Evolutionary conservation across 257 asterid species (phyloP).

Genomic region (Ocimum tenuiflorum): DNA sequence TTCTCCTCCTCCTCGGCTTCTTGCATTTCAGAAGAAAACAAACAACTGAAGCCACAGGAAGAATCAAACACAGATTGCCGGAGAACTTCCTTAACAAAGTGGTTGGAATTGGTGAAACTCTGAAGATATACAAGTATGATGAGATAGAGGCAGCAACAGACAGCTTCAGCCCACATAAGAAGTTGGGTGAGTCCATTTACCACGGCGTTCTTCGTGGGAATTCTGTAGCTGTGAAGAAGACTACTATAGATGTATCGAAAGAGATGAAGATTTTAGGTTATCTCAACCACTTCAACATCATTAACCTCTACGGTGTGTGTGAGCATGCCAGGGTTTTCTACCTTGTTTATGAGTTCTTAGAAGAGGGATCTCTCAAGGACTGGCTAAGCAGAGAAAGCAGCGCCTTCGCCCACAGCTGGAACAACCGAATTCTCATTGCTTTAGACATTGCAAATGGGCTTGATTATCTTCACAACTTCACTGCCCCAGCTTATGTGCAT

Average conservation of each 20-base stretch:
- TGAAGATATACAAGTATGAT: constrained; percentile 37
- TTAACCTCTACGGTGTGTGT: constrained; percentile 55
- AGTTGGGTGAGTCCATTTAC: constrained; percentile 33
- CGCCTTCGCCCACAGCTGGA: constrained; percentile 42
- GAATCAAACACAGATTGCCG: constrained; percentile 16
- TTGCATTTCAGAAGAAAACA: constrained; percentile 9
- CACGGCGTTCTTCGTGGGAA: constrained; percentile 46
- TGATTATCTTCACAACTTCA: constrained; percentile 61
- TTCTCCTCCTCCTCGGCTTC: constrained; percentile 24
- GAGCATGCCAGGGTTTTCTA: constrained; percentile 30
- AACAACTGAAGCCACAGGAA: background rate
- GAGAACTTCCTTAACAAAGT: constrained; percentile 31
- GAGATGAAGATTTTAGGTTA: constrained; percentile 49
- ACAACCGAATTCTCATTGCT: constrained; percentile 43
- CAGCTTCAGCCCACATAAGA: constrained; percentile 33
- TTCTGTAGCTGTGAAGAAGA: constrained; percentile 35
- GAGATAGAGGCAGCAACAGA: constrained; percentile 49
- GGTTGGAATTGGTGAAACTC: constrained; percentile 26
- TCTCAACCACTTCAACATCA: constrained; percentile 56
- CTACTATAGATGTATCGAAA: constrained; percentile 29
- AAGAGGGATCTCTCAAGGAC: constrained; percentile 46
- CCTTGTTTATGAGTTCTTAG: constrained; percentile 60
- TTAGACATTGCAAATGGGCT: constrained; percentile 67
- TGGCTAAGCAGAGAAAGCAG: constrained; percentile 39
- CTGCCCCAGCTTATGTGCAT: constrained; percentile 60